Evolutionary conservation across 768 basidiomycete genomes (phyloP).

Genomic region (Pisolithus microcarpus): DNA sequence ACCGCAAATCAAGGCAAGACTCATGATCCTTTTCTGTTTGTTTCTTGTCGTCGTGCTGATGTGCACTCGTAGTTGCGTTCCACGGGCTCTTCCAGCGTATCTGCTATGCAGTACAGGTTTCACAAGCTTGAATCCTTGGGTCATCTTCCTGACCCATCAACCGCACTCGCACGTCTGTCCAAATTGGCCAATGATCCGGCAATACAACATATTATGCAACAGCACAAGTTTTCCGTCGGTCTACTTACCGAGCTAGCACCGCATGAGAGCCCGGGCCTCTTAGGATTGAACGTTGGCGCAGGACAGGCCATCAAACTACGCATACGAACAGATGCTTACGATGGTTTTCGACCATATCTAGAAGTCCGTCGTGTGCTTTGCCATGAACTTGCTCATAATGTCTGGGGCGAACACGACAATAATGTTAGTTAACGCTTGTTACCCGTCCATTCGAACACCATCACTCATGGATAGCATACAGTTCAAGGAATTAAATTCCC

Average conservation of each 20-base stretch:
- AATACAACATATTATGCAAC: constrained; percentile 62
- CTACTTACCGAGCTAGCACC: constrained; percentile 72
- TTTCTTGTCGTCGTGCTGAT: not conserved
- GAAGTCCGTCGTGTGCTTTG: constrained; percentile 64
- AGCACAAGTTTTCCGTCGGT: constrained; percentile 61
- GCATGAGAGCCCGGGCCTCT: constrained; percentile 61
- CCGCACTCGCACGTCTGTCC: constrained; percentile 47
- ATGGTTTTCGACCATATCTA: constrained; percentile 61
- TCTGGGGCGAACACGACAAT: constrained; percentile 66
- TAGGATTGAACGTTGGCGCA: constrained; percentile 60
- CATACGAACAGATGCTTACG: constrained; percentile 61
- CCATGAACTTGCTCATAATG: constrained; percentile 73
- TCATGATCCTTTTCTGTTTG: not conserved
- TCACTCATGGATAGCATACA: constrained; percentile 16
- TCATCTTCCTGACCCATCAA: constrained; percentile 57
- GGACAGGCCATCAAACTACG: constrained; percentile 64
- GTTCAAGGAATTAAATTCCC: constrained; percentile 75
- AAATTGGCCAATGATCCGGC: constrained; percentile 65
- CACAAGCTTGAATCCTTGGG: constrained; percentile 55
- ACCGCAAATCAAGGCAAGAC: constrained; percentile 48
- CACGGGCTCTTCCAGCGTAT: constrained; percentile 35
- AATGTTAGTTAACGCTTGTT: constrained; percentile 40
- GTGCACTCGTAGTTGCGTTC: constrained; percentile 42
- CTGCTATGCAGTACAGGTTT: constrained; percentile 49
- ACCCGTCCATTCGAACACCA: not conserved